Conservation (phyloP, 2,329 filamentous ascomycete genomes). For the Cladophialophora exuberans region DNA sequence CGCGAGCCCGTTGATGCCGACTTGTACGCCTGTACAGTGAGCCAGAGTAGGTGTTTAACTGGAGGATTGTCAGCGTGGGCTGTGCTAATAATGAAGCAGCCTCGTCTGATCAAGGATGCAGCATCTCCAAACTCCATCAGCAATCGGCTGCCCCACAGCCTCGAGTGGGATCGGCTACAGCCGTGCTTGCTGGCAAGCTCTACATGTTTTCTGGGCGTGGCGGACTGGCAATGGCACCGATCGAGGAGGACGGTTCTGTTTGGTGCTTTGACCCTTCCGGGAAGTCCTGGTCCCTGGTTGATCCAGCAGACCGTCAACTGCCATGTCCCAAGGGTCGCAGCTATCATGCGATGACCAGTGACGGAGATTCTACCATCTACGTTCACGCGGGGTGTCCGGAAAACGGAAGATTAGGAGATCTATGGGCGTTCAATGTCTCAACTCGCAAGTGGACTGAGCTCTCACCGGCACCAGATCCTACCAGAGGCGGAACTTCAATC, state of each 20-base stretch:
- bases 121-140: conserved; percentile 36
- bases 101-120: conserved; percentile 53
- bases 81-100: not conserved
- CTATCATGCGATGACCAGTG: conserved; percentile 67
- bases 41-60: conserved; percentile 39
- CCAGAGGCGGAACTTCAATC: conserved; percentile 69
- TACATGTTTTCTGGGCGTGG: conserved; percentile 83
- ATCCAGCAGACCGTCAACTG: conserved; percentile 54
- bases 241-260: conserved; percentile 74
- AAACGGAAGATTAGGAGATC: conserved; percentile 65
- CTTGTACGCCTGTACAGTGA: conserved; percentile 48
- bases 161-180: conserved; percentile 73
- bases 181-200: conserved; percentile 69
- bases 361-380: conserved; percentile 70
- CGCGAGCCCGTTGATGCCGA: conserved; percentile 72
- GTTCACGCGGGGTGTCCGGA: conserved; percentile 76
- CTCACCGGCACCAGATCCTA: conserved; percentile 66
- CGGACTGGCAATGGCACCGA: conserved; percentile 67
- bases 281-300: conserved; percentile 67
- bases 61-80: not conserved
- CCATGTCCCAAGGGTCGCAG: conserved; percentile 67
- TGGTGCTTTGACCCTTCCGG: conserved; percentile 74
- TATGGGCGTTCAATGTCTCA: conserved; percentile 77
- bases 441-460: conserved; percentile 69
- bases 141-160: conserved; percentile 64